phyloP scores from a whole-genome alignment of 2,329 filamentous ascomycete genomes.

The Catunica adiposa region DNA sequence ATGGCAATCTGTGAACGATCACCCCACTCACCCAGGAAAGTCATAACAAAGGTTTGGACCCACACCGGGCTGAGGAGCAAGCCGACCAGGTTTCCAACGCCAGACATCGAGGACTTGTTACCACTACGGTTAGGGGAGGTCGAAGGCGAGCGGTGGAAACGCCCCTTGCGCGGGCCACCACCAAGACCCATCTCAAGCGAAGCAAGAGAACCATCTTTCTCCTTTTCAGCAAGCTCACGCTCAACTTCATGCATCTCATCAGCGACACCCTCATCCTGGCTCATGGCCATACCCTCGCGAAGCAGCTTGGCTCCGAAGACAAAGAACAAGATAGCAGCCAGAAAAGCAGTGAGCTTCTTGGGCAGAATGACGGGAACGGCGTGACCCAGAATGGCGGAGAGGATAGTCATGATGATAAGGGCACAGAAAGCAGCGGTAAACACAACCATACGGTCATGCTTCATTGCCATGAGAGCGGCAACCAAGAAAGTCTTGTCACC shows the following conservation, averaged over 20 bases:
- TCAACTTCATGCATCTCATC: slow-evolving; percentile 98
- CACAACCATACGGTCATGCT: slow-evolving; percentile 80
- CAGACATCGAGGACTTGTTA: slow-evolving; percentile 32
- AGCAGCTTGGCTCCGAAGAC: slow-evolving; percentile 76
- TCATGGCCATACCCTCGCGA: slow-evolving; percentile 76
- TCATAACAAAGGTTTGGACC: slow-evolving; percentile 99
- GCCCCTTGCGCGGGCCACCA: slow-evolving; percentile 55
- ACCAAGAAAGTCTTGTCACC: slow-evolving; percentile 98
- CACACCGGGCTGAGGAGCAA: slow-evolving; percentile 85
- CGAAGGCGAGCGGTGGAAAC: slow-evolving; percentile 59
- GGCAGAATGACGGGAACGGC: slow-evolving; percentile 80
- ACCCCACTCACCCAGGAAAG: slow-evolving; percentile 95
- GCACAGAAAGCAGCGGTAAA: slow-evolving; percentile 91
- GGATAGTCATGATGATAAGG: slow-evolving; percentile 81
- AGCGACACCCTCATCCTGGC: slow-evolving; percentile 74
- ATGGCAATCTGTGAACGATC: slow-evolving; percentile 96
- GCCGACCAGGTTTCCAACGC: slow-evolving; percentile 72
- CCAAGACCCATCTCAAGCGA: slow-evolving; percentile 59
- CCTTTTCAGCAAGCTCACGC: slow-evolving; percentile 82
- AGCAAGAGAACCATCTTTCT: slow-evolving; percentile 56
- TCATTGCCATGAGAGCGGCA: slow-evolving; percentile 97
- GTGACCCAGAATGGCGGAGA: slow-evolving; percentile 85
- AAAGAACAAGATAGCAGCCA: slow-evolving; percentile 72
- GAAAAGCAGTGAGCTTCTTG: slow-evolving; percentile 75
- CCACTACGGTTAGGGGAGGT: slow-evolving; percentile 36